Base-by-base conservation (phyloP, 2,329 filamentous ascomycete genomes). In the Ophiostoma tasmaniense region DNA sequence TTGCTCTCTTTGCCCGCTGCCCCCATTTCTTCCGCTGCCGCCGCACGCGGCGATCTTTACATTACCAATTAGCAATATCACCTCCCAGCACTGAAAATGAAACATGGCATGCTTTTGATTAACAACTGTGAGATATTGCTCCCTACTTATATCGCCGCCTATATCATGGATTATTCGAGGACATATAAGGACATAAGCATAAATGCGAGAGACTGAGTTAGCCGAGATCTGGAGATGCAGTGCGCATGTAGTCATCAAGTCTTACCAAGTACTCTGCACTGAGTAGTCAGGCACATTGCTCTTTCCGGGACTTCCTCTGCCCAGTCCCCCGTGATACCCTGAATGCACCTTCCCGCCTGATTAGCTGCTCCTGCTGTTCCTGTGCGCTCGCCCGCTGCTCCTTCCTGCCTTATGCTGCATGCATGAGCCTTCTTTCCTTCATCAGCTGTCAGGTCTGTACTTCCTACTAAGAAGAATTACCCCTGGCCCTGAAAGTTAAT, bases 11-110 rank as follows among this genome's bases (percentile, higher is more conserved):
- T 33, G 1, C 50, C 22, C 25, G n/a, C 3, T n/a, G 22, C 50
- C 3, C n/a, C 50, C 50, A 25, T 35, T 35, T 35, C 28, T 35
- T 35, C 59, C 59, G 59, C 59, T n/a, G 59, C 28, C 59, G 59
- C 28, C 30, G 59, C 30, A 33, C 59, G 30, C 28, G 59, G 28
- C 59, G 28, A 62, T 55, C n/a, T 55, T 55, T 11, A 55, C 22
- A 55, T 55, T 55, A 25, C 50, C 50, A 55, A 4, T 25, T 45
- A 45, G 42, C 42, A 55, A 55, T 25, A 55, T 25, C 50, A 55
- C 50, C 50, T 55, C 50, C 50, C 50, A 55, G 61, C 61, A 67
- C 66, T 67, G 68, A 66, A 50, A 70, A 66, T 70, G 68, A 70
- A 66, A 70, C 68, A 70, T 61, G 59, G 62, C 61, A 67, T 30